Percentiles rank a stretch among this genome's conserved stretches.
Conservation (phyloP, 1,284 basidiomycete species). For the Trametes pubescens region DNA sequence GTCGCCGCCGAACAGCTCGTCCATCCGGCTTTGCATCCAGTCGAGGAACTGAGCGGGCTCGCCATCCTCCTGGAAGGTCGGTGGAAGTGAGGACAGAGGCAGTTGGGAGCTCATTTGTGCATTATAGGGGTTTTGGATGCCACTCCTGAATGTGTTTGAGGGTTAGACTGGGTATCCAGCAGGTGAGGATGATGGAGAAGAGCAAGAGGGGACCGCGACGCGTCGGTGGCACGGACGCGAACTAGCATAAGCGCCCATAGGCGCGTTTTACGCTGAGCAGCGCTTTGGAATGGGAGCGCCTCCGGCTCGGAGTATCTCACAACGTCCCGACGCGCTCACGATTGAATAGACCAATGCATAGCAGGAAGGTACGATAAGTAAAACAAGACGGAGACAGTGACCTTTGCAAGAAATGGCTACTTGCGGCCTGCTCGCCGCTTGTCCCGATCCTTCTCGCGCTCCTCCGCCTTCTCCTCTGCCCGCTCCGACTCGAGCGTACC, state of each 20-base stretch:
- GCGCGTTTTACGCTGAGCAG: not conserved
- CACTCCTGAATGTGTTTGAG: not conserved
- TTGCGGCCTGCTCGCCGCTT: constrained; percentile 80
- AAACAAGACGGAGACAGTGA: not conserved
- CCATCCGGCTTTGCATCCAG: constrained; percentile 25
- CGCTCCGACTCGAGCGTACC: constrained; percentile 89
- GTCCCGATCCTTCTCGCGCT: constrained; percentile 80
- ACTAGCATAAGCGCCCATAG: not conserved
- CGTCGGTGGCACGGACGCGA: constrained; percentile 16
- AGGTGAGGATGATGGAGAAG: not conserved
- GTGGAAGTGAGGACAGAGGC: constrained; percentile 22
- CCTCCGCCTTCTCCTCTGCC: constrained; percentile 94
- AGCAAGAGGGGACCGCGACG: constrained; percentile 10
- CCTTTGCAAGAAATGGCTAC: constrained; percentile 39
- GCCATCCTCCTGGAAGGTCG: constrained; percentile 31
- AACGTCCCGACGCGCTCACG: too few species aligned
- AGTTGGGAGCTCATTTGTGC: constrained; percentile 27
- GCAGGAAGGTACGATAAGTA: not conserved
- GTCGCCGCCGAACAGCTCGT: constrained; percentile 9
- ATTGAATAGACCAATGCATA: not conserved
- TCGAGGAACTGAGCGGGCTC: constrained; percentile 24
- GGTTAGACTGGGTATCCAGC: not conserved
- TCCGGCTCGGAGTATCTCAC: too few species aligned
- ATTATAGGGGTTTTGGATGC: not conserved
- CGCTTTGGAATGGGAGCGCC: too few species aligned